Conservation (phyloP, 768 basidiomycete species). For the Hypholoma sublateritium region DNA sequence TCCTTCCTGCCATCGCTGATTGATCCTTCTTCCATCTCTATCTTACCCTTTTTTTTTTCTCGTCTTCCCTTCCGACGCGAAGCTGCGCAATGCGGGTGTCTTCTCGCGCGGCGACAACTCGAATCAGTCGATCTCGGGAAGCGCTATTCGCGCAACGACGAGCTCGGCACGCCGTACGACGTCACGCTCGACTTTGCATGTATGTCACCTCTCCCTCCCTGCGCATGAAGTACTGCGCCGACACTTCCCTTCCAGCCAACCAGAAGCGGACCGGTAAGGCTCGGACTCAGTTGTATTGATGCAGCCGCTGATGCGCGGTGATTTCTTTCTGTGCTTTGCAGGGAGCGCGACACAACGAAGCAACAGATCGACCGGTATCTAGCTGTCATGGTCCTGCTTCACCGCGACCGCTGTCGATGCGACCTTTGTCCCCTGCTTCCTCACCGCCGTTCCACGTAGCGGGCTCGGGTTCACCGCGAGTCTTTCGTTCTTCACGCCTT, state of each 20-base stretch:
- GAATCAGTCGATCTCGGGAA: slow-evolving; percentile 91
- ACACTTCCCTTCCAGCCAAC: slow-evolving; percentile 52
- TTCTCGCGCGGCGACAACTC: slow-evolving; percentile 96
- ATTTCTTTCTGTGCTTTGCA: slow-evolving; percentile 27
- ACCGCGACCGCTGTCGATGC: too few relatives aligned
- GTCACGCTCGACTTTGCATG: slow-evolving; percentile 94
- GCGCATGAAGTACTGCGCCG: not conserved
- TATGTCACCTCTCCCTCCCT: slow-evolving; percentile 27
- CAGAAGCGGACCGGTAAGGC: slow-evolving; percentile 84
- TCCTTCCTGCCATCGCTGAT: slow-evolving; percentile 15
- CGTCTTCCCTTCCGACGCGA: slow-evolving; percentile 89
- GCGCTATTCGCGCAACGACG: slow-evolving; percentile 97
- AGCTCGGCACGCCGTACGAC: slow-evolving; percentile 96
- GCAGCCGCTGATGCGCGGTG: not conserved
- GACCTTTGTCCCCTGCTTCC: too few relatives aligned
- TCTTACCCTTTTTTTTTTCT: not conserved
- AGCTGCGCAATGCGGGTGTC: slow-evolving; percentile 85
- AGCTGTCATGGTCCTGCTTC: too few relatives aligned
- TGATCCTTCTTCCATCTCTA: not conserved
- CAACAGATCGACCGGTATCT: slow-evolving; percentile 97
- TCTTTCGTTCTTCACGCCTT: too few relatives aligned
- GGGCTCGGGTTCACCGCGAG: too few relatives aligned
- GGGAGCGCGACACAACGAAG: slow-evolving; percentile 92
- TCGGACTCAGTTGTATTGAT: not conserved
- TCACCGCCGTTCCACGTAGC: too few relatives aligned